Percentiles rank a stretch among this genome's conserved stretches.
These are phyloP conservation scores for Euphrasia confusa DNA, from an alignment of 257 asterid genomes.

Conservation along the genomic window DNA sequence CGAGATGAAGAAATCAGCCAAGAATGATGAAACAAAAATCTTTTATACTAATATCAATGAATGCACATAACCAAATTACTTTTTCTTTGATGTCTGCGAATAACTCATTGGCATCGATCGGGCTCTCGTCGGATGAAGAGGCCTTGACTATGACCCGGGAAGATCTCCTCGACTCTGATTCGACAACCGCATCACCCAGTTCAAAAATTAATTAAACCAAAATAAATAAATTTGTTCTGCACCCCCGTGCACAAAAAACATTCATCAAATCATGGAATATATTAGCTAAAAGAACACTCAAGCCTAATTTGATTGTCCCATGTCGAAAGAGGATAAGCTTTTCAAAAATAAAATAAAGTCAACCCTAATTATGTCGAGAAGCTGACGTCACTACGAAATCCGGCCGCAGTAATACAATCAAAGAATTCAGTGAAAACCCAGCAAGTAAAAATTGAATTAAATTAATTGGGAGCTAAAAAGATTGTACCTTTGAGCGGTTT, in stretches of 20 bases:
- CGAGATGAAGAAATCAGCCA: not conserved
- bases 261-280: not conserved
- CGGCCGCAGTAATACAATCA: constrained; percentile 1
- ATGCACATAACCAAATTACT: constrained; percentile 33
- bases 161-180: constrained; percentile 54
- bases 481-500: constrained; percentile 49
- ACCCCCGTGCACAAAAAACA: not conserved
- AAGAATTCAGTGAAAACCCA: not conserved
- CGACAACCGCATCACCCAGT: constrained; percentile 20
- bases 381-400: not conserved
- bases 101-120: constrained; percentile 58
- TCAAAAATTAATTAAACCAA: not conserved
- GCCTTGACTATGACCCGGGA: constrained; percentile 57
- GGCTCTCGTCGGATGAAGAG: constrained; percentile 68
- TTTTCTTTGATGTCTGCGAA: constrained; percentile 75
- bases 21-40: not conserved
- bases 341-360: constrained; percentile 2
- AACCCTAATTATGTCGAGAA: not conserved
- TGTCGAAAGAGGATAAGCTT: not conserved
- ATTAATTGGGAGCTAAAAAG: constrained; percentile 1
- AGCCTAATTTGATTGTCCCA: not conserved
- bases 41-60: not conserved
- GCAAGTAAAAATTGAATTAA: not conserved
- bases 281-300: not conserved
- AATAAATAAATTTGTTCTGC: not conserved